A percentile compares a stretch with the other conserved stretches of the same genome.
phyloP scores from a whole-genome alignment of 148 eudicot species.

The Cornus florida region DNA sequence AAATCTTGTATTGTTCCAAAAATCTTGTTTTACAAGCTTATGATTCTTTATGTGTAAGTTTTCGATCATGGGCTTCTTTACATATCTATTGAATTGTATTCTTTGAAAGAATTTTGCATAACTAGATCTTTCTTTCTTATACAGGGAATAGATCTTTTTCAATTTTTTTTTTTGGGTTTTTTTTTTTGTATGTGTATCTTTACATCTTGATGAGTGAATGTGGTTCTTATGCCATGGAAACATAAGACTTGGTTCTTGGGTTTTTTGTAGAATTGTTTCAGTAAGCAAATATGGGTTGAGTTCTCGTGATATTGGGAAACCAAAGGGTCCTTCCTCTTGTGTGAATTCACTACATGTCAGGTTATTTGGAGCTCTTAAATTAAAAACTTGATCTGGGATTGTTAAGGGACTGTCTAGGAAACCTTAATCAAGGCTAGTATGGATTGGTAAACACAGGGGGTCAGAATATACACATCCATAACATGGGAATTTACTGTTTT shows the following conservation, averaged over 20 bases:
- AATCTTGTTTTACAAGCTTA: background rate
- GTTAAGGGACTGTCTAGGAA: constrained; percentile 3
- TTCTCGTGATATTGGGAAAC: background rate
- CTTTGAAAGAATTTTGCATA: background rate
- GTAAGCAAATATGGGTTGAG: background rate
- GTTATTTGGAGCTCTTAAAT: background rate
- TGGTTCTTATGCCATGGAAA: background rate
- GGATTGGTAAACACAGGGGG: too few species aligned
- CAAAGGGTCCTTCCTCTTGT: constrained; percentile 8
- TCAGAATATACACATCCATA: too few species aligned
- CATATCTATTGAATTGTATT: background rate
- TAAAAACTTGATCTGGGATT: background rate
- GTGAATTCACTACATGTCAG: constrained; percentile 7
- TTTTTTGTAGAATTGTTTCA: background rate
- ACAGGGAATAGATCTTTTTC: background rate
- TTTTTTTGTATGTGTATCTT: background rate
- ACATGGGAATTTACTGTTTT: too few species aligned
- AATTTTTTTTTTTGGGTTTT: too few species aligned
- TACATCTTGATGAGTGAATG: background rate
- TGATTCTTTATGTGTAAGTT: background rate
- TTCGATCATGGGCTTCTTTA: background rate
- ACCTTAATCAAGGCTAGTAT: background rate
- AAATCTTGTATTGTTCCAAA: background rate
- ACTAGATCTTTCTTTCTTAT: constrained; percentile 3
- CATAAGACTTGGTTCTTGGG: background rate